Evolutionary conservation across 2,329 filamentous ascomycete species (phyloP), one percentile per base, ranked within the genome.

Genomic region (Akanthomyces dipterigenus): DNA sequence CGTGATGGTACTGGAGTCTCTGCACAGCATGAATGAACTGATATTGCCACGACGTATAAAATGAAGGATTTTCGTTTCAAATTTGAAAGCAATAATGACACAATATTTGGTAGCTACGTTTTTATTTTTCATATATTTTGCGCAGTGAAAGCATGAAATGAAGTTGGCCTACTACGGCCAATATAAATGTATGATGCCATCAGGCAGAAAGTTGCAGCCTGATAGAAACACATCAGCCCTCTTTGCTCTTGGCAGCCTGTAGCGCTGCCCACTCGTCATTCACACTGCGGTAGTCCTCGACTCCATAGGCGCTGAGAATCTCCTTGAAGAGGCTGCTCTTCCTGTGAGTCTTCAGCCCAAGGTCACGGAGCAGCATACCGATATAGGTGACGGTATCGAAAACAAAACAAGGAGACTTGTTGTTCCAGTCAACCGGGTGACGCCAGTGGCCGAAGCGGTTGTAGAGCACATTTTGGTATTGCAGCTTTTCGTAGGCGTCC

Each of bases 341-440:
- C 51, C 83, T 74, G 64, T 80, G 74, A 14, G 73, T 73, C 36
- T 78, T 74, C 55, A 92, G 71, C 0, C 84, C 87, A 53, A 92
- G 67, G 71, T 93, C 89, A 8, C 75, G 74, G 62, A 90, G 70
- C 67, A 93, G 71, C 69, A 87, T 65, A 71, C 91, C 86, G 24
- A 89, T 70, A 62, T 90, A 93, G 3, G 88, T 87, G 58, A 92
- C 68, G 0, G 80, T 81, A 71, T 93, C 90, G 67, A 93, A 92
- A 12, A 89, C 87, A 65, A 92, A 86, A 69, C 90, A 89, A 0
- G 87, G 86, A 56, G 82, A 76, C 68, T 77, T 79, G 20, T 75
- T 77, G 0, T 88, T 88, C 65, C 85, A 86, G 0, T 88, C 88
- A 2, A 77, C 80, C 1, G 87, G 84, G 65, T 88, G 88, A n/a